Base-by-base conservation (phyloP, 2,329 filamentous ascomycete species). In the Colletotrichum theobromicola region DNA sequence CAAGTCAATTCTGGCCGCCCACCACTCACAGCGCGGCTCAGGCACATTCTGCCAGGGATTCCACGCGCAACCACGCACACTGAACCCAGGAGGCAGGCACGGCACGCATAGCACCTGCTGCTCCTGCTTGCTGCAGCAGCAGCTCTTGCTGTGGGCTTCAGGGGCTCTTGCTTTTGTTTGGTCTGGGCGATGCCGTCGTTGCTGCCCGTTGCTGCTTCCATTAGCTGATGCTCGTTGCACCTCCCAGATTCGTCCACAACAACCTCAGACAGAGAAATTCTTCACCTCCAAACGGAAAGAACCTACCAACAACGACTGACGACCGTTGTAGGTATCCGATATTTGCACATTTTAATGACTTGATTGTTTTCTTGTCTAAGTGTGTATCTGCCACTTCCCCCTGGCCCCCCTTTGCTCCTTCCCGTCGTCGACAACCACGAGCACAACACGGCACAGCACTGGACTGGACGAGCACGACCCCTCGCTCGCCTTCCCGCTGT, bases 161-260 rank as follows among this genome's bases (percentile, higher is more conserved):
- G 72, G 72, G 72, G 72, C 68, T 74, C 62, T 63, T 74, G 57
- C 55, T 63, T 74, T 50, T 34, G 55, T 63, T 63, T 74, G 55
- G 72, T 66, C 72, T 71, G 67, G 67, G 60, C 67, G 28, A n/a
- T 67, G 64, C 18, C 24, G 26, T 58, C 37, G 34, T 34, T 35
- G 50, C 30, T 67, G 65, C 53, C 53, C 26, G 13, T 50, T 68
- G 66, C 26, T 18, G 34, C 26, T 60, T 24, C 46, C 26, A 30
- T 46, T 37, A 15, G 26, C 21, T 67, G 53, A 55, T 70, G 55
- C 15, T 46, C 42, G 50, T 67, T 24, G 37, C 57, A 26, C 26
- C 42, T 55, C 46, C 24, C 55, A n/a, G 9, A 57, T 67, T 18
- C 34, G n/a, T 53, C 62, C 37, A 64, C 24, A 50, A 50, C 61